Percentiles rank a stretch among this genome's conserved stretches.
Conservation (phyloP, 495 filamentous ascomycete genomes). For the Usnea hakonensis region DNA sequence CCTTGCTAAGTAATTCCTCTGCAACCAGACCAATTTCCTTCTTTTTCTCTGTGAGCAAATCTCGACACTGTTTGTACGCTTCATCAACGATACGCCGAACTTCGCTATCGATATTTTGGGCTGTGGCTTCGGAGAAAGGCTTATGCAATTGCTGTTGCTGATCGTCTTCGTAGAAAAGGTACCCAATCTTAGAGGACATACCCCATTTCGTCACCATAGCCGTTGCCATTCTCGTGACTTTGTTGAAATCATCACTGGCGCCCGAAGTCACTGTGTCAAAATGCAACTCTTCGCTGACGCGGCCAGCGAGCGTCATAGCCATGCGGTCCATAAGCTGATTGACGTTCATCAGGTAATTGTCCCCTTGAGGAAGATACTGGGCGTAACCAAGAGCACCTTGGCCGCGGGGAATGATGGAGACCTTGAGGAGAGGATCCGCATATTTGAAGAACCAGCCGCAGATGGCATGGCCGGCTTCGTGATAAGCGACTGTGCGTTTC, state of each 20-base stretch:
- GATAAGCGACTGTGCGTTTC: constrained; percentile 92
- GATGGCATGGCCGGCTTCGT: constrained; percentile 96
- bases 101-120: constrained; percentile 81
- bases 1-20: constrained; percentile 86
- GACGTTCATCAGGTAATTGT: constrained; percentile 89
- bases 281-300: constrained; percentile 90
- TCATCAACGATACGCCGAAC: constrained; percentile 83
- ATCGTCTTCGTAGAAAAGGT: constrained; percentile 82
- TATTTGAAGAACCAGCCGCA: constrained; percentile 98
- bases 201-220: constrained; percentile 97
- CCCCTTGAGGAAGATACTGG: constrained; percentile 84
- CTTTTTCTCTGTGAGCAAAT: constrained; percentile 77
- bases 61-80: constrained; percentile 83
- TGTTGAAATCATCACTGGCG: constrained; percentile 95
- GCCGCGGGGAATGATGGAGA: constrained; percentile 95
- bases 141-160: constrained; percentile 73
- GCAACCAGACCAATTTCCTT: constrained; percentile 80
- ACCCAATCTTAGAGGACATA: constrained; percentile 89
- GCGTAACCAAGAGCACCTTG: constrained; percentile 91
- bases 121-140: constrained; percentile 91
- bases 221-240: constrained; percentile 91
- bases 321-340: constrained; percentile 98
- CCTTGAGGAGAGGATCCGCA: constrained; percentile 94
- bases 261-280: constrained; percentile 94
- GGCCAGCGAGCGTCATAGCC: constrained; percentile 96